These are phyloP conservation scores for Magnolia sinica DNA, from an alignment of 164 flowering plant species.

Conservation along the genomic window DNA sequence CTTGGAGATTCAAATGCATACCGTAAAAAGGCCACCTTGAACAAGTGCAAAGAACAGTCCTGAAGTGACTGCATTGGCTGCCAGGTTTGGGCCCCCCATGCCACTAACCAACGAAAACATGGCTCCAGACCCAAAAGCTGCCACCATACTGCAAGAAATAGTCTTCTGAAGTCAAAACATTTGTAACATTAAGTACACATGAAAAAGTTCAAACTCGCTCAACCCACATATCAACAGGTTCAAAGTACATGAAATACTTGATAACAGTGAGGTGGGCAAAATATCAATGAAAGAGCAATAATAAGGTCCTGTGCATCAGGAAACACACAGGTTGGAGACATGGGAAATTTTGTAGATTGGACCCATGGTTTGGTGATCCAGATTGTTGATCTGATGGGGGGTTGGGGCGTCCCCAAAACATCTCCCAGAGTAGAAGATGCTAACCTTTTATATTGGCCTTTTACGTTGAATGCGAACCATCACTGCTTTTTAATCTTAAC, in stretches of 20 bases:
- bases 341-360: background rate
- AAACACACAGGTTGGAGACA: background rate
- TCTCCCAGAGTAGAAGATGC: background rate
- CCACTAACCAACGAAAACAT: constrained; percentile 90
- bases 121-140: constrained; percentile 98
- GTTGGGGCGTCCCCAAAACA: background rate
- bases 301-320: background rate
- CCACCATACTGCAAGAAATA: constrained; percentile 73
- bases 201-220: background rate
- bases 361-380: background rate
- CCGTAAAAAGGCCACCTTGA: constrained; percentile 91
- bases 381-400: background rate
- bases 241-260: constrained; percentile 1
- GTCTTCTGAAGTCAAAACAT: background rate
- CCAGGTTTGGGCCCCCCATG: constrained; percentile 82
- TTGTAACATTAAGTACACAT: background rate
- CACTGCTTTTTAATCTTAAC: background rate
- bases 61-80: constrained; percentile 61
- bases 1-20: constrained; percentile 21
- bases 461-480: background rate
- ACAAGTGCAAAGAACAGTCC: constrained; percentile 86
- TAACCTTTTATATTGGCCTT: background rate
- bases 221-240: background rate
- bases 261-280: background rate
- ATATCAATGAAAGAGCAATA: background rate